A percentile compares a stretch with the other conserved stretches of the same genome.
Evolutionary conservation across 352 stramenopile genomes (phyloP).

Genomic region (Stephanocyclus meneghinianus): DNA sequence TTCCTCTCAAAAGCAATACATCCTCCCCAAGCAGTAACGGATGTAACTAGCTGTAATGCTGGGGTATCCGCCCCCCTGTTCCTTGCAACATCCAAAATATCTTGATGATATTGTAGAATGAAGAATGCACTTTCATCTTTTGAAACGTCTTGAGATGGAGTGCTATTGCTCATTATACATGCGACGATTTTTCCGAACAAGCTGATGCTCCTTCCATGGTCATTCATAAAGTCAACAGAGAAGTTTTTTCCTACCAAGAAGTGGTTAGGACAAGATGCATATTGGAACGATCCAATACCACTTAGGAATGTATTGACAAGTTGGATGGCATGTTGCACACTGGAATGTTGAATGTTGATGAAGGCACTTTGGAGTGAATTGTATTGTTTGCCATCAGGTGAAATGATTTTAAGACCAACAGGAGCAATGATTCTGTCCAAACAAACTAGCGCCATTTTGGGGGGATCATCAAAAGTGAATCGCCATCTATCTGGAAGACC

Average conservation of each 20-base stretch:
- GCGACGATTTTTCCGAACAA: constrained; percentile 40
- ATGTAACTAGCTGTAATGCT: constrained; percentile 28
- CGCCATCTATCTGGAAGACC: constrained; percentile 39
- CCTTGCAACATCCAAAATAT: constrained; percentile 21
- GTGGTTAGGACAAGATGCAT: constrained; percentile 22
- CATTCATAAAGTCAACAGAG: constrained; percentile 29
- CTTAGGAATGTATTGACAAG: constrained; percentile 34
- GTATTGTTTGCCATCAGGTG: constrained; percentile 15
- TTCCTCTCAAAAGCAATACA: constrained; percentile 50
- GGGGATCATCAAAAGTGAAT: constrained; percentile 45
- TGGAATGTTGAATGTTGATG: constrained; percentile 9
- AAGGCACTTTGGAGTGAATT: constrained; percentile 41
- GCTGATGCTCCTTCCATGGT: constrained; percentile 10
- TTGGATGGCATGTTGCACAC: constrained; percentile 1
- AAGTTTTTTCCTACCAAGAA: constrained; percentile 49
- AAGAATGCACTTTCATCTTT: constrained; percentile 23
- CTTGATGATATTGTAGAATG: constrained; percentile 36
- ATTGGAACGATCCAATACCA: constrained; percentile 24
- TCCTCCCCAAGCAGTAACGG: constrained; percentile 37
- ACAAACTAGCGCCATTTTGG: constrained; percentile 4
- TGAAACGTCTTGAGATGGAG: background rate
- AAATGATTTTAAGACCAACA: constrained; percentile 35
- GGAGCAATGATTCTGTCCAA: constrained; percentile 11
- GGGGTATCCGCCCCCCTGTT: constrained; percentile 5
- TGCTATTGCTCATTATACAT: constrained; percentile 19